Percentiles rank a stretch among this genome's conserved stretches.
phyloP scores from a whole-genome alignment of 192 early-diverging fungal genomes.

The Rhizophagus sp. region DNA sequence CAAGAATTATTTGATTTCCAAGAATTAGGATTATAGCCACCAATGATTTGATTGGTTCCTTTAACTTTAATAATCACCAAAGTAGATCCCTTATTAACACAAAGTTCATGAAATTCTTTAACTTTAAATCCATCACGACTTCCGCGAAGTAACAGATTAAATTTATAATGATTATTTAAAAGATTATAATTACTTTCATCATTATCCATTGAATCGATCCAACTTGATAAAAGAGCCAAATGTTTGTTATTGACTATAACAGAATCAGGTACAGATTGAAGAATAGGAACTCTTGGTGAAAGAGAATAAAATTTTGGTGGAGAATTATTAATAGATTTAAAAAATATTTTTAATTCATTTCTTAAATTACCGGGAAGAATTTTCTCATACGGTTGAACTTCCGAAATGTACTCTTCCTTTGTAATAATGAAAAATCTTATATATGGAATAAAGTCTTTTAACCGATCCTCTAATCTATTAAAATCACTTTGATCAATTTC shows the following conservation, averaged over 20 bases:
- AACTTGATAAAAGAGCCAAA: background rate
- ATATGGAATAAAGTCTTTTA: slow-evolving; percentile 2
- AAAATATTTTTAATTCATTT: background rate
- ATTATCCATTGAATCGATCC: slow-evolving; percentile 10
- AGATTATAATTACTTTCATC: background rate
- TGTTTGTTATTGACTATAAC: background rate
- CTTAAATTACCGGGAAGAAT: background rate
- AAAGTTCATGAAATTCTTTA: background rate
- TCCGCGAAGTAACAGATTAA: background rate
- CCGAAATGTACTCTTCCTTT: background rate
- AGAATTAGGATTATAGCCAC: background rate
- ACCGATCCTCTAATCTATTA: background rate
- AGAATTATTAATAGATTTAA: too few species aligned
- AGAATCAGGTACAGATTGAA: background rate
- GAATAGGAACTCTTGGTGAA: background rate
- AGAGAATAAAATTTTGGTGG: background rate
- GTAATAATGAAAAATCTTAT: slow-evolving; percentile 6
- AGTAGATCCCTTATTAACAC: background rate
- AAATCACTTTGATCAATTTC: background rate
- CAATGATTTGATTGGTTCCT: background rate
- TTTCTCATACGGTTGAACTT: background rate
- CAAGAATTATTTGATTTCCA: background rate
- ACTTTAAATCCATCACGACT: background rate
- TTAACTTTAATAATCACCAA: background rate
- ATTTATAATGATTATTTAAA: background rate